Base-by-base conservation (phyloP, 2,329 filamentous ascomycete genomes). In the Phialophora chinensis region DNA sequence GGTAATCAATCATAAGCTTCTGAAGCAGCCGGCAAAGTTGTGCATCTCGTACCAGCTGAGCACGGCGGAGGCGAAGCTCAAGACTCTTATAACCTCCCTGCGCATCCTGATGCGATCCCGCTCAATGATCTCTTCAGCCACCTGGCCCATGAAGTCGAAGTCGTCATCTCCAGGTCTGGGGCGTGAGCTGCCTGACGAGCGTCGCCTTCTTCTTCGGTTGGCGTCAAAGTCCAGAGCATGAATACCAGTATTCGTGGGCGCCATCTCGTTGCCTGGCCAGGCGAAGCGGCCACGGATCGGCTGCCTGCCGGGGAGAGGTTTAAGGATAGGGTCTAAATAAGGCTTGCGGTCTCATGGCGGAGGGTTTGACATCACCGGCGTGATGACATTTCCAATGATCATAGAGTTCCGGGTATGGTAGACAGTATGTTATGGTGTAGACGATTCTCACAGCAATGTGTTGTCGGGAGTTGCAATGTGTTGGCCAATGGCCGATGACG, bases 31-130 rank as follows among this genome's bases (percentile, higher is more conserved):
- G 20, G 35, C 5, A 4, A 23, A 27, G 35, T 14, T 31, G 57
- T 58, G 35, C n/a, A 29, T 38, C 49, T 44, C 58, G 66, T 76
- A 84, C 82, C 86, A 88, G 74, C 82, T 86, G 66, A 89, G 75
- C 62, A 89, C 80, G 42, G 86, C 87, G 84, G 84, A 88, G 33
- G 77, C 78, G 75, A 89, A 89, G 75, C 85, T 86, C 65, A 82
- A 73, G 69, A 86, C 84, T 62, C 86, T 81, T 3, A 83, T 73
- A 7, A 84, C 76, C 70, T 86, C 80, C 70, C 79, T 82, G 68
- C 82, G 82, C 79, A 88, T 81, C 69, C 78, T 82, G 72, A 77
- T 75, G 65, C 86, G 81, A 74, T 88, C 86, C 65, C 84, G 82
- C 69, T 85, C 83, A 62, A 85, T 81, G 71, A 88, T 86, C 71